Evolutionary conservation across 163 green algal genomes (phyloP), one percentile per base, ranked within the genome.

Genomic region (Botryococcus braunii): DNA sequence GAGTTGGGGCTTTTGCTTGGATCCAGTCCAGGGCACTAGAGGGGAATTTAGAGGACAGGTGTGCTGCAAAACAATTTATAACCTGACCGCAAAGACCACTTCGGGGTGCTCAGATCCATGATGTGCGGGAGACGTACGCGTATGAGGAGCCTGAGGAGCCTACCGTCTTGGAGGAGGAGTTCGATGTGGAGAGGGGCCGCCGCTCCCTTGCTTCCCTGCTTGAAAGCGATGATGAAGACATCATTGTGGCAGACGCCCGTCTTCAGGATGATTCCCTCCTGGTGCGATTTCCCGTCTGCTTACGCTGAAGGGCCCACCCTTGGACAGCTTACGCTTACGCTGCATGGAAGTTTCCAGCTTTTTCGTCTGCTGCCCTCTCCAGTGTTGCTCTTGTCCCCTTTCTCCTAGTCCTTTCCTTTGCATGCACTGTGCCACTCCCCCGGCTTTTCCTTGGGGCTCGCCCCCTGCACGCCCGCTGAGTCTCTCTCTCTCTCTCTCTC

Each of bases 221-320:
- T 60, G 59, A 62, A 4, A 67, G 68, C 31, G 71, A 71, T 37
- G 74, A 71, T 27, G 73, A 70, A 2, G 67, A 71, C 5, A 70
- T 80, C 2, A 43, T 85, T 21, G 56, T 71, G 66, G 72, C 74
- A 0, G 72, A 78, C 48, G 61, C 68, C 25, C 34, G 38, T 4
- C 49, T 68, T n/a, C 6, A 43, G 34, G 71, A 84, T 50, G 77
- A 84, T 66, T 60, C 61, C 31, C 69, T 84, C 1, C 29, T 79
- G 74, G 70, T 84, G 36, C 21, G 41, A 32, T 13, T 4, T 11
- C 5, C 5, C 8, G 21, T 47, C n/a, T 57, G 25, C 23, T 7
- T 62, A 35, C 17, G 17, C 17, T 25, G 52, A 27, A 23, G 9
- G 52, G 25, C 34, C 52, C 23, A 27, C 46, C 46, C 46, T 55